Percentiles rank a stretch among this genome's conserved stretches.
Conservation (phyloP, 306 rosid genomes). For the Cicer arietinum region DNA sequence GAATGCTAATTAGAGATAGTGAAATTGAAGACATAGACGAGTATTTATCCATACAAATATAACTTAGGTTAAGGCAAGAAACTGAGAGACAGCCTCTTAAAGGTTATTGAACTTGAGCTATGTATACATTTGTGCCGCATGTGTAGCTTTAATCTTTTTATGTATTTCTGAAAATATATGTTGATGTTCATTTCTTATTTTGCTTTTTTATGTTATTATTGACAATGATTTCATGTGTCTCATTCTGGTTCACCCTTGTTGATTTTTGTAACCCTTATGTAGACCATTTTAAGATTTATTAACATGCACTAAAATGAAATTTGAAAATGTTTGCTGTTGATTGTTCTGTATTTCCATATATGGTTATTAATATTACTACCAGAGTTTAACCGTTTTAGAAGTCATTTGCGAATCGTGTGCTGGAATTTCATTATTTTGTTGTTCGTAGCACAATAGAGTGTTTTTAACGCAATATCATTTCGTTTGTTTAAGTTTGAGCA, state of each 20-base stretch:
- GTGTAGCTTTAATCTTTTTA: conserved; percentile 10
- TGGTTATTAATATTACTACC: conserved; percentile 19
- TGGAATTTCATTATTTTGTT: conserved; percentile 9
- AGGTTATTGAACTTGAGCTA: neutral
- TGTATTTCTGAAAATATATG: neutral
- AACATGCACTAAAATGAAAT: neutral
- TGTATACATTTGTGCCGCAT: conserved; percentile 18
- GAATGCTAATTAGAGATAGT: neutral
- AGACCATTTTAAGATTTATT: conserved; percentile 8
- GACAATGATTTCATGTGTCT: neutral
- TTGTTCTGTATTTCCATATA: conserved; percentile 16
- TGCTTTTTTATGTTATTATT: conserved; percentile 1
- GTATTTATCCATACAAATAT: conserved; percentile 19
- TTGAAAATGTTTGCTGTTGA: conserved; percentile 6
- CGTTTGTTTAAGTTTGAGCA: conserved; percentile 49
- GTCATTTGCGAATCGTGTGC: neutral
- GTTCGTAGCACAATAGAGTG: neutral
- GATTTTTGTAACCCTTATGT: neutral
- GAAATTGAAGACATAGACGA: neutral
- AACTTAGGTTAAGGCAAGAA: conserved; percentile 8
- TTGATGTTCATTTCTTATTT: neutral
- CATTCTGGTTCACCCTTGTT: neutral
- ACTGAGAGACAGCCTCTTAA: conserved; percentile 4
- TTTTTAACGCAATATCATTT: conserved; percentile 23
- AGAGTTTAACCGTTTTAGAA: conserved; percentile 21